Percentiles rank a stretch among this genome's conserved stretches.
Conservation (phyloP, 176 grass and related monocot genomes). For the Bolboschoenus planiculmis region DNA sequence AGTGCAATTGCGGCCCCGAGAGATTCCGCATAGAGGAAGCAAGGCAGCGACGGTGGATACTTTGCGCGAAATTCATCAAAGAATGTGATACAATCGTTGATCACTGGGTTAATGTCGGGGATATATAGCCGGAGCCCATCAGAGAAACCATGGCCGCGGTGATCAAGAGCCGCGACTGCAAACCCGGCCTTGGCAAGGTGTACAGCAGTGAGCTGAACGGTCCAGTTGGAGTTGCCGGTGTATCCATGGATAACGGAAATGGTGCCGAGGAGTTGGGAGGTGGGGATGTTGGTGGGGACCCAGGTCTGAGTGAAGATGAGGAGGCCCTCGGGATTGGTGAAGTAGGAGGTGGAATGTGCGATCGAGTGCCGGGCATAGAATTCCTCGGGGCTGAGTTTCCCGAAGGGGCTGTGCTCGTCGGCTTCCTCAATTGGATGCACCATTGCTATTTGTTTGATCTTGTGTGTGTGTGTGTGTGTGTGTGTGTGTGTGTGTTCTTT, state of each 20-base stretch:
- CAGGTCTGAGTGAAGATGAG: slow-evolving; percentile 79
- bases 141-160: slow-evolving; percentile 89
- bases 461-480: too few relatives aligned
- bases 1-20: slow-evolving; percentile 77
- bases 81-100: slow-evolving; percentile 75
- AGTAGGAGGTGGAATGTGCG: slow-evolving; percentile 54
- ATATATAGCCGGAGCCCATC: slow-evolving; percentile 52
- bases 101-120: slow-evolving; percentile 56
- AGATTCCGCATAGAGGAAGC: slow-evolving; percentile 85
- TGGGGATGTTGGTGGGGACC: slow-evolving; percentile 18
- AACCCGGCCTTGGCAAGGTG: slow-evolving; percentile 69
- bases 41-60: slow-evolving; percentile 55
- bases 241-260: slow-evolving; percentile 61
- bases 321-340: slow-evolving; percentile 58
- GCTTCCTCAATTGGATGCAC: slow-evolving; percentile 69
- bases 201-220: slow-evolving; percentile 55
- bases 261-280: slow-evolving; percentile 37
- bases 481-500: too few relatives aligned
- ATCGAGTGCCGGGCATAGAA: slow-evolving; percentile 72
- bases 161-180: slow-evolving; percentile 66
- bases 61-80: slow-evolving; percentile 69
- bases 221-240: slow-evolving; percentile 83
- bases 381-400: slow-evolving; percentile 33
- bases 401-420: slow-evolving; percentile 65
- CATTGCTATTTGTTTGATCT: too few relatives aligned